Percentiles rank a stretch among this genome's conserved stretches.
These are phyloP conservation scores for Coniochaeta pulveracea DNA, from an alignment of 2,329 filamentous ascomycete species.

Conservation along the genomic window DNA sequence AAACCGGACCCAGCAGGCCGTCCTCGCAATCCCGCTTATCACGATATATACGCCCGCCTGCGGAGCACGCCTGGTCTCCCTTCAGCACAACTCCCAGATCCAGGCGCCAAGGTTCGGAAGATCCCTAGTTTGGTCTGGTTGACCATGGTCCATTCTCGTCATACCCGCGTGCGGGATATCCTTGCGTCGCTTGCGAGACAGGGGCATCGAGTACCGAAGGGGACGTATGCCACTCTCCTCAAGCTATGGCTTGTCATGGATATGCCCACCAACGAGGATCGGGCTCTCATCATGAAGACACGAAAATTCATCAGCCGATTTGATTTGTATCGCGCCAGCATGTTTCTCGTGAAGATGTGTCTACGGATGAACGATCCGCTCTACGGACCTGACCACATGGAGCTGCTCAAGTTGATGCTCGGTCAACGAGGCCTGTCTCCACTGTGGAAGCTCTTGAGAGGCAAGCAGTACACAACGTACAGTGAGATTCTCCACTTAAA, in stretches of 20 bases:
- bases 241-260: slow-evolving; percentile 70
- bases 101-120: slow-evolving; percentile 24
- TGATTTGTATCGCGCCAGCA: slow-evolving; percentile 49
- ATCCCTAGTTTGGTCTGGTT: slow-evolving; percentile 59
- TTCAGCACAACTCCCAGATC: background rate
- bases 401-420: slow-evolving; percentile 45
- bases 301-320: slow-evolving; percentile 39
- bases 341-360: slow-evolving; percentile 62
- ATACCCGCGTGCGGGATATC: slow-evolving; percentile 48
- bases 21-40: slow-evolving; percentile 20
- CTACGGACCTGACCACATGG: slow-evolving; percentile 35
- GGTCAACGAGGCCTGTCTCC: slow-evolving; percentile 43
- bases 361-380: slow-evolving; percentile 58
- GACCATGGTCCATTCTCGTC: slow-evolving; percentile 50
- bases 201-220: slow-evolving; percentile 43
- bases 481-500: slow-evolving; percentile 44
- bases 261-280: slow-evolving; percentile 41
- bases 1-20: slow-evolving; percentile 47
- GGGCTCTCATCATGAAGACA: slow-evolving; percentile 43
- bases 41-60: slow-evolving; percentile 7
- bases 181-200: slow-evolving; percentile 45
- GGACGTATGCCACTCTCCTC: slow-evolving; percentile 35
- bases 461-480: slow-evolving; percentile 34
- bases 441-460: slow-evolving; percentile 50
- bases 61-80: background rate